These are phyloP conservation scores for Kwoniella mangroviensis DNA, from an alignment of 768 basidiomycete species.

Conservation along the genomic window DNA sequence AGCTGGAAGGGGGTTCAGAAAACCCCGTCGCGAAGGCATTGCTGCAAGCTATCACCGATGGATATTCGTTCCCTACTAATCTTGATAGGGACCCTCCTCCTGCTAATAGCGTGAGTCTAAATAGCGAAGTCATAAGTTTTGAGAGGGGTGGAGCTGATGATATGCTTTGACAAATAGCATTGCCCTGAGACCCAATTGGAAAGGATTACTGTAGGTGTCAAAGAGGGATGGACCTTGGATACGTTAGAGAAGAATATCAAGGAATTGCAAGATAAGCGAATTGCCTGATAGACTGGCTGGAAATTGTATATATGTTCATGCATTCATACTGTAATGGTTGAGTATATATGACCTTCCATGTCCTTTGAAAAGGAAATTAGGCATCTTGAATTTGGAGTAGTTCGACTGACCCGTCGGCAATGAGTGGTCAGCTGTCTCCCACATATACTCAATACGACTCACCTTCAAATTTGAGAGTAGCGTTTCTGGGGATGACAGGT, in stretches of 20 bases:
- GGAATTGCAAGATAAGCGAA: constrained; percentile 1
- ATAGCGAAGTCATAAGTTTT: not conserved
- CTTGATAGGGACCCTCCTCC: constrained; percentile 17
- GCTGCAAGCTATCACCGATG: constrained; percentile 8
- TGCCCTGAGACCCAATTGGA: constrained; percentile 15
- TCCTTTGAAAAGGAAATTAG: not conserved
- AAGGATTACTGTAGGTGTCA: not conserved
- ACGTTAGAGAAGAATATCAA: constrained; percentile 2
- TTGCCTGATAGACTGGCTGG: not conserved
- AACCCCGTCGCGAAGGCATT: not conserved
- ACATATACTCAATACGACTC: not conserved
- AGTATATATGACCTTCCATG: too few relatives aligned
- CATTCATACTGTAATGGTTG: not conserved
- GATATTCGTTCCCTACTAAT: constrained; percentile 14
- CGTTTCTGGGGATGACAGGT: constrained; percentile 57
- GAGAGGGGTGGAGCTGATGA: not conserved
- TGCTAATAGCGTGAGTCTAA: not conserved
- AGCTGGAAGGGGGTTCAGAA: constrained; percentile 7
- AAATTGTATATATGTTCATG: not conserved
- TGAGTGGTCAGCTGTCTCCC: not conserved
- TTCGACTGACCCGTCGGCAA: not conserved
- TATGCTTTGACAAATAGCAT: constrained; percentile 6
- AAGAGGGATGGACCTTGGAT: not conserved
- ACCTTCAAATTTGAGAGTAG: constrained; percentile 30
- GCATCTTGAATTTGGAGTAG: constrained; percentile 1